phyloP scores from a whole-genome alignment of 2,329 filamentous ascomycete genomes.

The Hypoxylon sp. region DNA sequence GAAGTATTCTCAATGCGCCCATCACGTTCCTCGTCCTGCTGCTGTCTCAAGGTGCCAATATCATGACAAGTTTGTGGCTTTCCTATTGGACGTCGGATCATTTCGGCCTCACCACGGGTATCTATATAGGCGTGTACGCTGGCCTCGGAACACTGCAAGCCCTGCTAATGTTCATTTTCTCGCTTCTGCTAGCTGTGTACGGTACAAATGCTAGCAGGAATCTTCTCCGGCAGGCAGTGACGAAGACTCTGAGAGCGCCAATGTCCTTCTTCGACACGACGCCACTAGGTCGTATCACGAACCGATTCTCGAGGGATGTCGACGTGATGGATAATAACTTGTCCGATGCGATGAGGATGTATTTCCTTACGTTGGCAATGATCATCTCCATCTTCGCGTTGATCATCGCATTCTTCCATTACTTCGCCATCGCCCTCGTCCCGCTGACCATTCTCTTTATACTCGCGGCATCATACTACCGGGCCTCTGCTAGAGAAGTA shows the following conservation, averaged over 20 bases:
- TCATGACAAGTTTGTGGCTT: slow-evolving; percentile 90
- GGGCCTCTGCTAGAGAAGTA: slow-evolving; percentile 90
- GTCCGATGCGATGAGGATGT: slow-evolving; percentile 92
- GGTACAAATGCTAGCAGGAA: slow-evolving; percentile 85
- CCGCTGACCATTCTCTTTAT: slow-evolving; percentile 81
- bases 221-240: slow-evolving; percentile 85
- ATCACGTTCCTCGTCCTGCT: slow-evolving; percentile 73
- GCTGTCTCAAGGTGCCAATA: slow-evolving; percentile 84
- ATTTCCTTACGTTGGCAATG: slow-evolving; percentile 85
- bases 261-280: slow-evolving; percentile 98
- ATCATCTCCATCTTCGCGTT: slow-evolving; percentile 87
- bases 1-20: slow-evolving; percentile 75
- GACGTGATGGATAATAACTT: slow-evolving; percentile 97
- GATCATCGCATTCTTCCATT: slow-evolving; percentile 96
- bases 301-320: slow-evolving; percentile 94
- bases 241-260: slow-evolving; percentile 77
- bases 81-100: slow-evolving; percentile 92
- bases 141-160: slow-evolving; percentile 79
- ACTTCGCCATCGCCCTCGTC: slow-evolving; percentile 75
- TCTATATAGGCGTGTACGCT: slow-evolving; percentile 80
- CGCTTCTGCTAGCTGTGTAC: slow-evolving; percentile 79
- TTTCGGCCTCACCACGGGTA: slow-evolving; percentile 73
- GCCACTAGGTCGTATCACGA: slow-evolving; percentile 92
- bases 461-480: slow-evolving; percentile 87
- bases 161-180: slow-evolving; percentile 82